Base-by-base conservation (phyloP, 116 monocot genomes). In the Zostera marina region DNA sequence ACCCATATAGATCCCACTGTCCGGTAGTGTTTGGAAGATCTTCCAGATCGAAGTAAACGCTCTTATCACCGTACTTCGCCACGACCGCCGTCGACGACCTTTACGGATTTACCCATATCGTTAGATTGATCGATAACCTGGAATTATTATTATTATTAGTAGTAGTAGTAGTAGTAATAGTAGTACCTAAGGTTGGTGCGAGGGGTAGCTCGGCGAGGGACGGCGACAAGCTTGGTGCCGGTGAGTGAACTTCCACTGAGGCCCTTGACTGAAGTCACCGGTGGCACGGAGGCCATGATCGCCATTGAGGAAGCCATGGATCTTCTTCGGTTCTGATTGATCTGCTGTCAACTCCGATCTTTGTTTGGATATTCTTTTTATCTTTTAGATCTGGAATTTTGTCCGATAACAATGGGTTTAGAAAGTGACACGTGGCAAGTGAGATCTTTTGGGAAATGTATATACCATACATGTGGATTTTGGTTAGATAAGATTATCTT, bases 21-120 rank as follows among this genome's bases (percentile, higher is more conserved):
- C 94, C 94, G 54, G 94, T 94, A 61, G 94, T 84, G 80, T 94
- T 94, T 53, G 75, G 74, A 42, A 94, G 56, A 63, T 94, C 94
- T 4, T 94, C 85, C 39, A 94, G 67, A 60, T 94, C 94, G 52
- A 94, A 94, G 75, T 94, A 94, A 17, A 94, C 77, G 64, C 88
- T 94, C 81, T 94, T 94, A 8, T 94, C 94, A 0, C 94, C 94
- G 54, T 94, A 94, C 74, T 88, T 88, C 1, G 94, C 88, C 54
- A 80, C 82, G 42, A 93, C 79, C 2, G 68, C 73, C 42, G 69
- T 76, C 7, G 55, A 55, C 8, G 55, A 51, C 51, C 70, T 70
- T 10, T 39, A 14, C 13, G 32, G 26, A 42, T 4, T 22, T 0
- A 5, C 42, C 40, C 12, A 32, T 15, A 25, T 12, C 39, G 16